Evolutionary conservation across 306 rosid species (phyloP).

Genomic region (Malus orientalis): DNA sequence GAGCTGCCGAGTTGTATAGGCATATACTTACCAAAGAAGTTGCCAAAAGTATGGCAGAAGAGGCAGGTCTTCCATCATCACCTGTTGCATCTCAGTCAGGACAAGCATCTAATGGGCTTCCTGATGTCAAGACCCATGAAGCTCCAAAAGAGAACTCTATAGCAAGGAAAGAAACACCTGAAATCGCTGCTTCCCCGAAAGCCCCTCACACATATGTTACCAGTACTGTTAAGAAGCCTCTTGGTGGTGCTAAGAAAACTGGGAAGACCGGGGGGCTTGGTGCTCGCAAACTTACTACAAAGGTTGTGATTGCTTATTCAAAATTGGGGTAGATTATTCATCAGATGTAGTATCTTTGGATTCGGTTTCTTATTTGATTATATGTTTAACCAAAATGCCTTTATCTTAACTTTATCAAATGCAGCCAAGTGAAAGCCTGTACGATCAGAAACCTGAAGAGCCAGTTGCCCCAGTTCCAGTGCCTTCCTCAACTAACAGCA

Average conservation of each 20-base stretch:
- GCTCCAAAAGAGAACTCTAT: slow-evolving; percentile 41
- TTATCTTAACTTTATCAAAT: slow-evolving; percentile 17
- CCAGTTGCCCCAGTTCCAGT: slow-evolving; percentile 51
- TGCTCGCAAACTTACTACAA: slow-evolving; percentile 69
- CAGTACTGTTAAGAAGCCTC: slow-evolving; percentile 59
- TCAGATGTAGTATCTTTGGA: background rate
- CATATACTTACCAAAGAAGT: slow-evolving; percentile 89
- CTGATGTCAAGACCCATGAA: slow-evolving; percentile 41
- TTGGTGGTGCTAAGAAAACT: slow-evolving; percentile 79
- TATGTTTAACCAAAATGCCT: background rate
- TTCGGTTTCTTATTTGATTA: background rate
- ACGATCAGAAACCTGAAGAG: slow-evolving; percentile 95
- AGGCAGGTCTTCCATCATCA: slow-evolving; percentile 42
- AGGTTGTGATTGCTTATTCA: slow-evolving; percentile 24
- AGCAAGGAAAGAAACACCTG: slow-evolving; percentile 47
- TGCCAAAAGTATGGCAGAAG: slow-evolving; percentile 78
- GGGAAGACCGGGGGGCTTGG: slow-evolving; percentile 88
- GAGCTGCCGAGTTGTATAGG: slow-evolving; percentile 89
- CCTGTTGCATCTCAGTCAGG: slow-evolving; percentile 49
- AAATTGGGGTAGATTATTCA: slow-evolving; percentile 8
- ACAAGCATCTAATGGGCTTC: slow-evolving; percentile 48
- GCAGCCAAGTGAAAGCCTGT: slow-evolving; percentile 80
- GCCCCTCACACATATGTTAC: slow-evolving; percentile 44
- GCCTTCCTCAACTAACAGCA: slow-evolving; percentile 36
- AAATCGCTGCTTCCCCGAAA: slow-evolving; percentile 51